phyloP scores from a whole-genome alignment of 306 rosid species.

The Acacia confusa region DNA sequence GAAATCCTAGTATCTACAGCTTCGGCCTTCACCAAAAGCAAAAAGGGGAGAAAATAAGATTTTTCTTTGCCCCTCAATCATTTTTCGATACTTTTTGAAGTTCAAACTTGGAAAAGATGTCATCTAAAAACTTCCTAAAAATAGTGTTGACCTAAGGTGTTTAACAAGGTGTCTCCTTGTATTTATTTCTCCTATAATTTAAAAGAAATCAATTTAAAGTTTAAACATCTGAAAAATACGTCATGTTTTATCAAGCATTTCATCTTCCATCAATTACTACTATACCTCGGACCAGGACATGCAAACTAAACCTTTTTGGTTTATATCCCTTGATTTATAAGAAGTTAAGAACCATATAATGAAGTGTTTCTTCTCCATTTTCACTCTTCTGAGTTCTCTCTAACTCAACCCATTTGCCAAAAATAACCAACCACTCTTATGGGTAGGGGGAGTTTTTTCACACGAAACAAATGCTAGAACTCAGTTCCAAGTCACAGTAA shows the following conservation, averaged over 20 bases:
- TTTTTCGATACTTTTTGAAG: not conserved
- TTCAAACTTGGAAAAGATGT: not conserved
- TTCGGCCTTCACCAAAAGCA: not conserved
- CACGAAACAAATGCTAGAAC: constrained; percentile 5
- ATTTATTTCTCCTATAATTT: not conserved
- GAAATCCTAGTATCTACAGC: not conserved
- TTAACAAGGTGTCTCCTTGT: not conserved
- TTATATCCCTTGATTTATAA: not conserved
- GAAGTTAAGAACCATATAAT: not conserved
- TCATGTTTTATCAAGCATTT: constrained; percentile 11
- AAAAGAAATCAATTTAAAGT: not conserved
- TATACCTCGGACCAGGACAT: not conserved
- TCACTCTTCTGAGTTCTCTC: constrained; percentile 17
- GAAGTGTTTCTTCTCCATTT: not conserved
- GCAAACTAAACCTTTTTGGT: constrained; percentile 4
- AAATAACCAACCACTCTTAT: not conserved
- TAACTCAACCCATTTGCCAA: not conserved
- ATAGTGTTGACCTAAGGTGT: not conserved
- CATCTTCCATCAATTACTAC: not conserved
- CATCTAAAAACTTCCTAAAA: not conserved
- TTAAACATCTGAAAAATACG: not conserved
- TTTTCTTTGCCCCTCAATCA: not conserved
- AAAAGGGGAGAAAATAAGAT: not conserved
- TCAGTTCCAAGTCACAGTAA: constrained; percentile 8
- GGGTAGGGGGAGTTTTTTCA: not conserved